A percentile compares a stretch with the other conserved stretches of the same genome.
These are phyloP conservation scores for Tilletia horrida DNA, from an alignment of 1,284 basidiomycete genomes.

Conservation along the genomic window DNA sequence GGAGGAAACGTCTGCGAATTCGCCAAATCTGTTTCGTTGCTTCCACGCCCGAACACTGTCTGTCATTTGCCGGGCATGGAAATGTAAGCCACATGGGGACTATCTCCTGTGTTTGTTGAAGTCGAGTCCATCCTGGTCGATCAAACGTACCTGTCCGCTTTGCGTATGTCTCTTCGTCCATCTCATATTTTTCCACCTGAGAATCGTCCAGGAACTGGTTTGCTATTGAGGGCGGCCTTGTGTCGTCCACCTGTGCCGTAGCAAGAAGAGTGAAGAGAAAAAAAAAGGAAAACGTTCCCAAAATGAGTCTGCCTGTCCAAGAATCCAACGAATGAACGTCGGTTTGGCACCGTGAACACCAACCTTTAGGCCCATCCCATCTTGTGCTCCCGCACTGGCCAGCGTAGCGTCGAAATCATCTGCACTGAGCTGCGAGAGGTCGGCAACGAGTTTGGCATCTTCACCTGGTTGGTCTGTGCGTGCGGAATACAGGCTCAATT, in stretches of 20 bases:
- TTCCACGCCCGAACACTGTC: slow-evolving; percentile 90
- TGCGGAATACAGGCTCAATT: slow-evolving; percentile 61
- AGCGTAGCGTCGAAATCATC: slow-evolving; percentile 67
- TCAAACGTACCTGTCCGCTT: slow-evolving; percentile 65
- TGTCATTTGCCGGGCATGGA: too few relatives aligned
- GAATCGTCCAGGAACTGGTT: slow-evolving; percentile 79
- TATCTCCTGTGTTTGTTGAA: too few relatives aligned
- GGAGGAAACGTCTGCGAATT: slow-evolving; percentile 63
- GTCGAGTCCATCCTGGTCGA: too few relatives aligned
- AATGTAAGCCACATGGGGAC: too few relatives aligned
- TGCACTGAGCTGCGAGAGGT: slow-evolving; percentile 58
- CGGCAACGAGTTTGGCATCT: slow-evolving; percentile 60
- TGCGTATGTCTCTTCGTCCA: slow-evolving; percentile 78
- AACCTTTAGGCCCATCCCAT: slow-evolving; percentile 73
- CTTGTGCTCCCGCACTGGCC: slow-evolving; percentile 69
- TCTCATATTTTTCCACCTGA: slow-evolving; percentile 87
- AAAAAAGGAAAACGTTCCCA: too few relatives aligned
- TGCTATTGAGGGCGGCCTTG: slow-evolving; percentile 60
- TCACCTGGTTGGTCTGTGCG: slow-evolving; percentile 31
- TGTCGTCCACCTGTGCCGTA: slow-evolving; percentile 27
- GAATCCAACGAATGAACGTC: neutral
- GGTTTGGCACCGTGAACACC: neutral
- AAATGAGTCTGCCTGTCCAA: too few relatives aligned
- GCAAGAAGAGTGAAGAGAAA: too few relatives aligned
- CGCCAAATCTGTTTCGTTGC: slow-evolving; percentile 79